A percentile compares a stretch with the other conserved stretches of the same genome.
Conservation (phyloP, 257 asterid species). For the Solanum neorickii region DNA sequence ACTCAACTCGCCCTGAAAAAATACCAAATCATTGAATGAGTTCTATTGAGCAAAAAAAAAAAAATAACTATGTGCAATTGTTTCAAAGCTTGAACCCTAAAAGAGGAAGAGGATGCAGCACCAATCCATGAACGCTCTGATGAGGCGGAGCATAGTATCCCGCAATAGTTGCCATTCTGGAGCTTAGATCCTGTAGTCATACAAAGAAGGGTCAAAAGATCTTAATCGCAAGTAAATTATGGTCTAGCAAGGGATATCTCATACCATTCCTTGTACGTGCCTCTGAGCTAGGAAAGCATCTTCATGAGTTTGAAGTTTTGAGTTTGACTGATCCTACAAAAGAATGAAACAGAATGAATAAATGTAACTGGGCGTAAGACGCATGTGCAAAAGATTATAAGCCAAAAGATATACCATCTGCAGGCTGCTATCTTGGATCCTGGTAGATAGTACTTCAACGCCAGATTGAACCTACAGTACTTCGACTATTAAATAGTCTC, state of each 20-base stretch:
- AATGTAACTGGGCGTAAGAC: neutral
- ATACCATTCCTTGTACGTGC: slow-evolving; percentile 22
- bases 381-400: neutral
- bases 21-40: neutral
- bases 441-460: slow-evolving; percentile 10
- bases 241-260: neutral
- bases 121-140: slow-evolving; percentile 19
- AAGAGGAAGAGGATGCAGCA: neutral
- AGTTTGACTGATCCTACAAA: slow-evolving; percentile 21
- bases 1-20: slow-evolving; percentile 18
- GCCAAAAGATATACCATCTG: slow-evolving; percentile 17
- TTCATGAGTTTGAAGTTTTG: slow-evolving; percentile 7
- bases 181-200: slow-evolving; percentile 10
- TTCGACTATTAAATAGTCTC: neutral
- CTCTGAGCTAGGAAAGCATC: slow-evolving; percentile 15
- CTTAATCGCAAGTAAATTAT: neutral
- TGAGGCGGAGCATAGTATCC: slow-evolving; percentile 12
- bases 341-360: neutral
- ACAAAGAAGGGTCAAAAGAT: neutral
- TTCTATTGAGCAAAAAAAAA: neutral
- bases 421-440: slow-evolving; percentile 14
- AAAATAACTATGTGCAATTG: neutral
- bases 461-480: slow-evolving; percentile 12
- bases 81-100: neutral
- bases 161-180: slow-evolving; percentile 8